Percentiles rank a stretch among this genome's conserved stretches.
These are phyloP conservation scores for Laguncularia racemosa DNA, from an alignment of 345 rosid species.

Conservation along the genomic window DNA sequence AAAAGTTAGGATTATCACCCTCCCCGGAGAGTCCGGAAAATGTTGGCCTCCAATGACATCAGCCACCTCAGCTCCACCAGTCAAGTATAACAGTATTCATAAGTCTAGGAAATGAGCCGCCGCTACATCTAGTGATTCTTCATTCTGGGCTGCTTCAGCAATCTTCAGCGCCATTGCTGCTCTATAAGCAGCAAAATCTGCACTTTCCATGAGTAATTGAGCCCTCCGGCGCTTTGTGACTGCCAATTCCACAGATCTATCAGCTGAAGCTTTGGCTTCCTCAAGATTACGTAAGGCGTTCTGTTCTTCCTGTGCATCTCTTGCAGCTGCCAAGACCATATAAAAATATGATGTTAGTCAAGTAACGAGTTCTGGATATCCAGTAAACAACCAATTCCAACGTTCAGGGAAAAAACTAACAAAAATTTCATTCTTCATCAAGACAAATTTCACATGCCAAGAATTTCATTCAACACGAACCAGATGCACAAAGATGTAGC, in stretches of 20 bases:
- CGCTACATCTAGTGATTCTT: slow-evolving; percentile 24
- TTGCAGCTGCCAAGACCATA: slow-evolving; percentile 40
- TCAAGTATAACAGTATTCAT: neutral
- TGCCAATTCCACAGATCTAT: slow-evolving; percentile 35
- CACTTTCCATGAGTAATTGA: slow-evolving; percentile 66
- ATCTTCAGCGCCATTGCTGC: slow-evolving; percentile 60
- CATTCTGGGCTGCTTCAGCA: slow-evolving; percentile 47
- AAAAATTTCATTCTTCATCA: too few species aligned
- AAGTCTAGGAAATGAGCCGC: slow-evolving; percentile 25
- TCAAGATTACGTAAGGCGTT: slow-evolving; percentile 32
- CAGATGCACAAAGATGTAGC: too few species aligned
- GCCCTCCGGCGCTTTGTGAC: slow-evolving; percentile 52
- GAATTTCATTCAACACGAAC: too few species aligned
- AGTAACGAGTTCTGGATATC: neutral
- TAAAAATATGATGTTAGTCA: neutral
- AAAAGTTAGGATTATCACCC: too few species aligned
- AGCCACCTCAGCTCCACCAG: too few species aligned
- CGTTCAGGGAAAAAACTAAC: too few species aligned
- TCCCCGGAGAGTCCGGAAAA: too few species aligned
- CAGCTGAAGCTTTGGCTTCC: slow-evolving; percentile 43
- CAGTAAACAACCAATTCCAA: too few species aligned
- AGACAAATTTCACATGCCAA: too few species aligned
- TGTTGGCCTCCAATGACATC: too few species aligned
- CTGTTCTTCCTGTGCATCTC: slow-evolving; percentile 39
- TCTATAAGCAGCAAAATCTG: slow-evolving; percentile 74